Evolutionary conservation across 345 rosid genomes (phyloP).

Genomic region (Crucihimalaya himalaica): DNA sequence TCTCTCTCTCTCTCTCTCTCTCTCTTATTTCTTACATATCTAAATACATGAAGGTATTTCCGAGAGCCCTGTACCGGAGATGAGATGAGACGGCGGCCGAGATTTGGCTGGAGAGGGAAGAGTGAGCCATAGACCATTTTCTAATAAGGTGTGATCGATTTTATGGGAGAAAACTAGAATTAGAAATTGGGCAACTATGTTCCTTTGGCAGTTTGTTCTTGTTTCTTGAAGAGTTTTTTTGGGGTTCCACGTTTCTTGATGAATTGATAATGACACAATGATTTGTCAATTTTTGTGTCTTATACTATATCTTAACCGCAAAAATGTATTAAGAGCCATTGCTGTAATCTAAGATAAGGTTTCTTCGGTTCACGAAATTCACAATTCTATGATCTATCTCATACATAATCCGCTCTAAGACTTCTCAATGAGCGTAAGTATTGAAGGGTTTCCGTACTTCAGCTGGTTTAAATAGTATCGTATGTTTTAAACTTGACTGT

Average conservation of each 20-base stretch:
- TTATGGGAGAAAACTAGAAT: not conserved
- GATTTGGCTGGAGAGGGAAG: constrained; percentile 15
- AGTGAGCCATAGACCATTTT: constrained; percentile 31
- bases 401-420: not conserved
- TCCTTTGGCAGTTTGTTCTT: constrained; percentile 38
- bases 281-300: not conserved
- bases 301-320: not conserved
- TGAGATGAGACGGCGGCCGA: constrained; percentile 5
- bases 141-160: constrained; percentile 26
- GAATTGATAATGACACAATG: not conserved
- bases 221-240: constrained; percentile 28
- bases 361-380: not conserved
- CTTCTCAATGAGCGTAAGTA: not conserved
- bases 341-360: not conserved
- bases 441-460: no score
- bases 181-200: constrained; percentile 42
- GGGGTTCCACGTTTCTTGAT: not conserved
- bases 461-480: not conserved
- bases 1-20: not conserved
- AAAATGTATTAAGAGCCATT: not conserved
- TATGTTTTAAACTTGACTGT: not conserved
- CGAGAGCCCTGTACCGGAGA: not conserved
- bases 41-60: not conserved
- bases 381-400: not conserved
- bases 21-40: not conserved